Evolutionary conservation across 2,329 filamentous ascomycete species (phyloP).

Genomic region (Cytospora chrysosperma): DNA sequence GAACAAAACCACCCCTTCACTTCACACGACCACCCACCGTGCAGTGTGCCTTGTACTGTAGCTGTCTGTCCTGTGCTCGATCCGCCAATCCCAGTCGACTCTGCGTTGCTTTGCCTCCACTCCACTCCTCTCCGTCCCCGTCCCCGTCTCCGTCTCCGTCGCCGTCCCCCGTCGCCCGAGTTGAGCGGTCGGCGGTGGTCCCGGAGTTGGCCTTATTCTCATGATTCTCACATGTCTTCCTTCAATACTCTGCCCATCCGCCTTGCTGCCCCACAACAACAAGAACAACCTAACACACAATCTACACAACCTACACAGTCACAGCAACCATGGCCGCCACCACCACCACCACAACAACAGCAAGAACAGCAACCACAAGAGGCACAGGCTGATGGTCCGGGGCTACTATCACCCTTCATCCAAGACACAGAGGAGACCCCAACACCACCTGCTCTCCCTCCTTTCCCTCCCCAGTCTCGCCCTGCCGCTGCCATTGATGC

Average conservation of each 20-base stretch:
- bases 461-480: background rate
- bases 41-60: background rate
- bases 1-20: background rate
- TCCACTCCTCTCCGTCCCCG: background rate
- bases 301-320: too few species aligned
- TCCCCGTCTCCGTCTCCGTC: background rate
- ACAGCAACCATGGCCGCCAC: background rate
- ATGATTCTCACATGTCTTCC: constrained; percentile 16
- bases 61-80: background rate
- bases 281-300: background rate
- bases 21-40: background rate
- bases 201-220: background rate
- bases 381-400: background rate
- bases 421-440: background rate
- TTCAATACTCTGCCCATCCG: constrained; percentile 17
- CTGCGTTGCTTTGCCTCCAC: too few species aligned
- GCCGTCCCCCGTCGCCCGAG: background rate
- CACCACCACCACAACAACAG: background rate
- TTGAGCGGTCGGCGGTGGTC: constrained; percentile 14
- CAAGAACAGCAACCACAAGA: background rate
- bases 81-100: too few species aligned
- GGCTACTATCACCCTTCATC: background rate
- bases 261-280: constrained; percentile 3
- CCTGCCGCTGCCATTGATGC: background rate
- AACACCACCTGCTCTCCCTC: background rate